These are phyloP conservation scores for Fusarium dlaminii DNA, from an alignment of 2,329 filamentous ascomycete genomes.

Conservation along the genomic window DNA sequence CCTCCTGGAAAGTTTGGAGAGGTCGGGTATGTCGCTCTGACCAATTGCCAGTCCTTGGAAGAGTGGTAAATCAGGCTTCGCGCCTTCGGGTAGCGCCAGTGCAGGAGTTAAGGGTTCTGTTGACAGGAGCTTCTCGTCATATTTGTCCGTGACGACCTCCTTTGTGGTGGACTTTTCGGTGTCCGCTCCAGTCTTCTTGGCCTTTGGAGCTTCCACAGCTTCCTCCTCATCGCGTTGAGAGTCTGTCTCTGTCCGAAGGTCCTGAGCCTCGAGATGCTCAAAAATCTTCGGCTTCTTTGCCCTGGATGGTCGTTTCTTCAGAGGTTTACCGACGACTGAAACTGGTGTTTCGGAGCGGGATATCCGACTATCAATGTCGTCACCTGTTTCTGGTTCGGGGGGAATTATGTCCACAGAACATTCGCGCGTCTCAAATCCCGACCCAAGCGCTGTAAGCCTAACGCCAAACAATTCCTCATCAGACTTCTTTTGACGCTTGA, in stretches of 20 bases:
- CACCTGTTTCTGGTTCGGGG: conserved; percentile 57
- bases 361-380: conserved; percentile 53
- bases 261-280: conserved; percentile 71
- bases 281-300: conserved; percentile 81
- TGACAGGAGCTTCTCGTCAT: conserved; percentile 60
- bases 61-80: conserved; percentile 57
- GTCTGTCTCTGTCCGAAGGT: conserved; percentile 62
- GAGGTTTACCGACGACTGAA: conserved; percentile 54
- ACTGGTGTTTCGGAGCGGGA: conserved; percentile 60
- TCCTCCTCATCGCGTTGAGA: conserved; percentile 53
- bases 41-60: conserved; percentile 57
- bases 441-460: conserved; percentile 63
- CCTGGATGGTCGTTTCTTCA: conserved; percentile 67
- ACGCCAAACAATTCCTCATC: conserved; percentile 82
- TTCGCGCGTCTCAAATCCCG: conserved; percentile 57
- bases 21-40: conserved; percentile 58
- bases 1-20: conserved; percentile 59
- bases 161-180: conserved; percentile 39
- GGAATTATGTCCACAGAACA: conserved; percentile 61
- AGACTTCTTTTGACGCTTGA: conserved; percentile 82
- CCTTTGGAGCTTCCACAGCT: conserved; percentile 22
- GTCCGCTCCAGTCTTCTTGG: conserved; percentile 15
- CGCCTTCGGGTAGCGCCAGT: conserved; percentile 55
- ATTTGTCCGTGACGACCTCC: conserved; percentile 52
- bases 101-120: conserved; percentile 57